Evolutionary conservation across 2,329 filamentous ascomycete genomes (phyloP).

Genomic region (Aplosporella prunicola): DNA sequence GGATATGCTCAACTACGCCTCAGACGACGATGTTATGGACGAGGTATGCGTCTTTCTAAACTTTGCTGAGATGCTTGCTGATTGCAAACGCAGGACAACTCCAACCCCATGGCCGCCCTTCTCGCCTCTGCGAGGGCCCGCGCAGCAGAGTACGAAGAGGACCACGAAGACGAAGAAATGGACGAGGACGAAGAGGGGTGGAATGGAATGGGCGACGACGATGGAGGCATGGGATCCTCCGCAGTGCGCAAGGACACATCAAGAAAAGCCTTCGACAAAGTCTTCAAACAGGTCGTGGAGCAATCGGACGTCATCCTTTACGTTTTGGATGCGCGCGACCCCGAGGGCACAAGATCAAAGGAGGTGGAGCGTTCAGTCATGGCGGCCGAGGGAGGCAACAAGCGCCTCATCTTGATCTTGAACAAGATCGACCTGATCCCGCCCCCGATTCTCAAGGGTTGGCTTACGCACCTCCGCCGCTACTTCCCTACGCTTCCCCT

Average conservation of each 20-base stretch:
- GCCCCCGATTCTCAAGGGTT: conserved; percentile 68
- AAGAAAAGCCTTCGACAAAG: conserved; percentile 83
- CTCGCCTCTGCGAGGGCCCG: conserved; percentile 73
- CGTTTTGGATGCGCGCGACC: conserved; percentile 85
- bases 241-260: conserved; percentile 50
- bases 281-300: conserved; percentile 88
- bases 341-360: conserved; percentile 79
- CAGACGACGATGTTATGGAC: conserved; percentile 49
- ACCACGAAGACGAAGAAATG: conserved; percentile 49
- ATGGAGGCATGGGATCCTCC: conserved; percentile 23
- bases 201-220: conserved; percentile 39
- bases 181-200: conserved; percentile 48
- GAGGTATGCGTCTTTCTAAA: conserved; percentile 29
- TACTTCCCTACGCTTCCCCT: conserved; percentile 89
- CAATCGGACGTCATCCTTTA: conserved; percentile 86
- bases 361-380: conserved; percentile 87
- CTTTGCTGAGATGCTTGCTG: background rate
- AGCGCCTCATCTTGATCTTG: conserved; percentile 80
- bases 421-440: conserved; percentile 96
- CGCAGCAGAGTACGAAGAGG: conserved; percentile 63
- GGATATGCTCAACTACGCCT: conserved; percentile 38
- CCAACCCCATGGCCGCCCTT: conserved; percentile 84
- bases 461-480: conserved; percentile 74
- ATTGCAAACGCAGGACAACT: conserved; percentile 39
- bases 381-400: conserved; percentile 73